Conservation (phyloP, 1,284 basidiomycete genomes). For the Phylloboletellus chloephorus region DNA sequence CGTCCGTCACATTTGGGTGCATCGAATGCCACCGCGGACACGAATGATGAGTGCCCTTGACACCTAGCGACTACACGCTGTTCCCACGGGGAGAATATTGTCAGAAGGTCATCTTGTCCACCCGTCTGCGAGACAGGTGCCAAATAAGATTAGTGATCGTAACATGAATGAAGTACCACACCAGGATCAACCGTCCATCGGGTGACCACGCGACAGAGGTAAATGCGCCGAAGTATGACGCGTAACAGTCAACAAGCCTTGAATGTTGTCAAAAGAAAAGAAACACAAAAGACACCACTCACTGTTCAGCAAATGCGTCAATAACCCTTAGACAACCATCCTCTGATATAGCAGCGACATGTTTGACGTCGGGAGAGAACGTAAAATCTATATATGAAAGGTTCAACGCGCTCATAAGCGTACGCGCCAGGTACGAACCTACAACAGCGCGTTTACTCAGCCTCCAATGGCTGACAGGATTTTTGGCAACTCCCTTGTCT, state of each 20-base stretch:
- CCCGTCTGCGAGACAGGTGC: conserved; percentile 48
- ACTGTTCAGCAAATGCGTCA: conserved; percentile 82
- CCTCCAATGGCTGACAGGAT: conserved; percentile 84
- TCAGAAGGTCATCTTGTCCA: conserved; percentile 92
- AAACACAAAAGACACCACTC: conserved; percentile 27
- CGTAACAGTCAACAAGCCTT: conserved; percentile 84
- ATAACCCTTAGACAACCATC: conserved; percentile 87
- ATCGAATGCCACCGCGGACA: conserved; percentile 88
- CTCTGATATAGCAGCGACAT: conserved; percentile 81
- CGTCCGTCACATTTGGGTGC: conserved; percentile 78
- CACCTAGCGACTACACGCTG: conserved; percentile 92
- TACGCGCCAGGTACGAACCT: conserved; percentile 44
- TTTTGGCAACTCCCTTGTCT: conserved; percentile 68
- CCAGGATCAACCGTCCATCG: conserved; percentile 88
- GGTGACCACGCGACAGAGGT: conserved; percentile 93
- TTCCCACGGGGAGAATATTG: conserved; percentile 89
- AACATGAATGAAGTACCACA: conserved; percentile 32
- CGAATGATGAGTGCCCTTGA: conserved; percentile 94
- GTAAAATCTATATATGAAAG: conserved; percentile 61
- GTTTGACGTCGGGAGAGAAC: conserved; percentile 86
- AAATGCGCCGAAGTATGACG: conserved; percentile 87
- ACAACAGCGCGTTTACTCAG: conserved; percentile 66
- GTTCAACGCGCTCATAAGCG: conserved; percentile 1
- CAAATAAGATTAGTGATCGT: conserved; percentile 2
- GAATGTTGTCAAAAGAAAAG: conserved; percentile 6